Percentiles rank a stretch among this genome's conserved stretches.
phyloP scores from a whole-genome alignment of 2,329 filamentous ascomycete genomes.

The Calonectria henricotiae region DNA sequence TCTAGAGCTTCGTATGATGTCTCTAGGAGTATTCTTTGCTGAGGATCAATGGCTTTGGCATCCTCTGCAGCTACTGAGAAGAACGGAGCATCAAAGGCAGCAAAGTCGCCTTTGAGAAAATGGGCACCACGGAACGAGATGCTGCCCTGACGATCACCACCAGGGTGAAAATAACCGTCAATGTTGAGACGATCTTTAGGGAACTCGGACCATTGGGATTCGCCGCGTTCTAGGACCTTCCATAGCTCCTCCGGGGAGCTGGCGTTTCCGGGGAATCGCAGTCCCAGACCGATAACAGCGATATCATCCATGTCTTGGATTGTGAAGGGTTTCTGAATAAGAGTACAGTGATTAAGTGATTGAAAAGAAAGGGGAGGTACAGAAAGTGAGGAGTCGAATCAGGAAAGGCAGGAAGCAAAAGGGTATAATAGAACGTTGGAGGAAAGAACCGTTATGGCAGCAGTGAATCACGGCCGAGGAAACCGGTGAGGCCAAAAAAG shows the following conservation, averaged over 20 bases:
- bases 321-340: background rate
- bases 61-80: conserved; percentile 68
- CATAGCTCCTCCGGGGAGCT: conserved; percentile 64
- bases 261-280: conserved; percentile 69
- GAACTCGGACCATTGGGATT: conserved; percentile 68
- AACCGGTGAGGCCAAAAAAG: background rate
- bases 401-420: background rate
- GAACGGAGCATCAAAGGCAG: conserved; percentile 66
- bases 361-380: background rate
- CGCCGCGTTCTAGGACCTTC: conserved; percentile 63
- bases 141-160: conserved; percentile 66
- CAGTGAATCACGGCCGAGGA: conserved; percentile 13
- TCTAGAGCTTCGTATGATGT: conserved; percentile 68
- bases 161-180: conserved; percentile 70
- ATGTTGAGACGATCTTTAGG: conserved; percentile 68
- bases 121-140: conserved; percentile 68
- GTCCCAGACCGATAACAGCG: conserved; percentile 68
- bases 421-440: background rate
- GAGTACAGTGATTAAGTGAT: background rate
- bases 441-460: background rate
- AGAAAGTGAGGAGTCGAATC: background rate
- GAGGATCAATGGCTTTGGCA: conserved; percentile 69
- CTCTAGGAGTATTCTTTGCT: conserved; percentile 69
- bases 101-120: conserved; percentile 66
- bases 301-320: conserved; percentile 61